These are phyloP conservation scores for Colletotrichum australisinense DNA, from an alignment of 2,329 filamentous ascomycete species.

Conservation along the genomic window DNA sequence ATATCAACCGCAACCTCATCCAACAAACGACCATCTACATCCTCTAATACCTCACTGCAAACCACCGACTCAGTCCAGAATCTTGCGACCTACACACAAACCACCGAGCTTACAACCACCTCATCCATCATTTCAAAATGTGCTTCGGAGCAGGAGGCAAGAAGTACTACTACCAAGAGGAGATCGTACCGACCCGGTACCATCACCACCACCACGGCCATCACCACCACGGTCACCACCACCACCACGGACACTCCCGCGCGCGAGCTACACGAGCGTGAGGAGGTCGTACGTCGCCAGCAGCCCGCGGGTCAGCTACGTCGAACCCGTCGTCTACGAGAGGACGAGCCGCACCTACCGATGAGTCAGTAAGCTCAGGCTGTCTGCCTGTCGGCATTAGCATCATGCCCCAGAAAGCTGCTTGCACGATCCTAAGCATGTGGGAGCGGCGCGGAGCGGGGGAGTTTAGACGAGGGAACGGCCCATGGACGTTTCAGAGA, in stretches of 20 bases:
- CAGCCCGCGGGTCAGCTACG: constrained; percentile 56
- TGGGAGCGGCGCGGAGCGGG: constrained; percentile 10
- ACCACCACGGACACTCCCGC: constrained; percentile 50
- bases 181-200: constrained; percentile 60
- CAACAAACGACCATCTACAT: neutral
- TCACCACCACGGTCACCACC: constrained; percentile 48
- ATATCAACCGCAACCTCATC: neutral
- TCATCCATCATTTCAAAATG: constrained; percentile 50
- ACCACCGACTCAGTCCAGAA: neutral
- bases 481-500: constrained; percentile 12
- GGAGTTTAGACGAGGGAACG: constrained; percentile 1
- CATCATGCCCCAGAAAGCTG: too few relatives aligned
- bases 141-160: constrained; percentile 56
- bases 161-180: constrained; percentile 68
- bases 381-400: too few relatives aligned
- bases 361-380: neutral
- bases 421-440: neutral
- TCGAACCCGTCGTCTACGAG: constrained; percentile 51
- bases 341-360: constrained; percentile 49
- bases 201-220: constrained; percentile 47
- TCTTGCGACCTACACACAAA: neutral
- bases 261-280: constrained; percentile 56
- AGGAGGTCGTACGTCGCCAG: constrained; percentile 48
- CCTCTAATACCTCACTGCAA: too few relatives aligned
- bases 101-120: neutral